A percentile compares a stretch with the other conserved stretches of the same genome.
Evolutionary conservation across 2,329 filamentous ascomycete species (phyloP).

Genomic region (Aurifilum marmelostoma): DNA sequence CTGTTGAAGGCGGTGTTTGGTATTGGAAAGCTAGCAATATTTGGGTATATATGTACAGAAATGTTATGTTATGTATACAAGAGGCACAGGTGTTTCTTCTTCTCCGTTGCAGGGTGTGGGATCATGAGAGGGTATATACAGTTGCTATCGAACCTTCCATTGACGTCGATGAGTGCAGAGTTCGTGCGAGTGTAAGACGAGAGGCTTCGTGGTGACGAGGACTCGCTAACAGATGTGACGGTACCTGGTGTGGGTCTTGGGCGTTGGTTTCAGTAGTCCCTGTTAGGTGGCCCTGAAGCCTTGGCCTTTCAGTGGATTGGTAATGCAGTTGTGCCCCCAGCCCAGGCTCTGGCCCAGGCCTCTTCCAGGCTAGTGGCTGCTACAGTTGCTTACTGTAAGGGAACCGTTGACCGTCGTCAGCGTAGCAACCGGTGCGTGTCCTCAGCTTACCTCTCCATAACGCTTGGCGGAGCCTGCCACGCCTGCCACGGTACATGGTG

Average conservation of each 20-base stretch:
- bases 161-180: conserved; percentile 16
- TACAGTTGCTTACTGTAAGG: no score
- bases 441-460: background rate
- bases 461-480: background rate
- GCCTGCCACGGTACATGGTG: background rate
- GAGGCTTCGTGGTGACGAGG: background rate
- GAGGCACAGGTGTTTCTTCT: background rate
- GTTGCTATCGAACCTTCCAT: conserved; percentile 23
- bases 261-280: background rate
- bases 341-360: background rate
- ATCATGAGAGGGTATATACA: background rate
- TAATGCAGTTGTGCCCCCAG: background rate
- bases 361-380: background rate
- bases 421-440: no score
- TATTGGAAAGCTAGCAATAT: background rate
- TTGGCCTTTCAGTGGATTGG: conserved; percentile 5
- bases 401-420: no score
- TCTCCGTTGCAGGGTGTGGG: background rate
- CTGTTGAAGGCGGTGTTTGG: background rate
- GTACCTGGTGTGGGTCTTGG: no score
- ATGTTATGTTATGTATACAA: background rate
- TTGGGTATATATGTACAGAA: background rate
- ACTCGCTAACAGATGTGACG: background rate
- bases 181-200: background rate
- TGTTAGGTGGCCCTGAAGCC: conserved; percentile 1